Evolutionary conservation across 2,329 filamentous ascomycete genomes (phyloP).

Genomic region (Diaporthe sp.): DNA sequence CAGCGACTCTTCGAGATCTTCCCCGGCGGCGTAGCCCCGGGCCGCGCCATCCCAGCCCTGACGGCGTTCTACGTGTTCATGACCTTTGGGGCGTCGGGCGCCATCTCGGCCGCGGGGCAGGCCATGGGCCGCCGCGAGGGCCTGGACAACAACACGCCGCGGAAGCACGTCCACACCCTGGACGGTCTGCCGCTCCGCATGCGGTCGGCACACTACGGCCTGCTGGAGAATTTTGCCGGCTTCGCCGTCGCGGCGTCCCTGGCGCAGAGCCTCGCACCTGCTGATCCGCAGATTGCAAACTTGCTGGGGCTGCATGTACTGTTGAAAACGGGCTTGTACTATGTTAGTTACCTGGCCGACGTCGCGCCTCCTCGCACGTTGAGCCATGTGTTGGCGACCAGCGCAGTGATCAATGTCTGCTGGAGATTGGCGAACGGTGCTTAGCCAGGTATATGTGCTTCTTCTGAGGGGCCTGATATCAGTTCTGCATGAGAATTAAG

Average conservation of each 20-base stretch:
- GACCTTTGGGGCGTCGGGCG: conserved; percentile 31
- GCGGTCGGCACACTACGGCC: conserved; percentile 35
- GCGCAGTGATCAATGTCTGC: conserved; percentile 31
- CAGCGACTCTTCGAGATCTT: conserved; percentile 20
- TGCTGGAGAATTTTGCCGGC: conserved; percentile 37
- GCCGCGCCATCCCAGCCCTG: conserved; percentile 37
- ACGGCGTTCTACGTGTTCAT: conserved; percentile 33
- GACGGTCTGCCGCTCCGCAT: conserved; percentile 35
- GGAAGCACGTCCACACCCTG: conserved; percentile 31
- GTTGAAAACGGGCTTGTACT: conserved; percentile 35
- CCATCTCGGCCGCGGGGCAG: conserved; percentile 35
- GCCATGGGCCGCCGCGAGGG: conserved; percentile 29
- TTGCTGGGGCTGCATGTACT: conserved; percentile 35
- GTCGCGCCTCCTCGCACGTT: conserved; percentile 26
- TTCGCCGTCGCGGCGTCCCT: conserved; percentile 35
- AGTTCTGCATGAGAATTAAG: background rate
- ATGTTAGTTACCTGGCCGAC: conserved; percentile 22
- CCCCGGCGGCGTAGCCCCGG: conserved; percentile 26
- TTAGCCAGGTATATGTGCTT: background rate
- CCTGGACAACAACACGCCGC: conserved; percentile 29
- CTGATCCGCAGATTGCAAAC: conserved; percentile 27
- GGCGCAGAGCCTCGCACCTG: conserved; percentile 33
- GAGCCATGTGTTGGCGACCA: conserved; percentile 33
- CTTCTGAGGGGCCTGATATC: too few species aligned
- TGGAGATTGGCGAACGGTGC: conserved; percentile 30